Percentiles rank a stretch among this genome's conserved stretches.
These are phyloP conservation scores for Golubevia sp. DNA, from an alignment of 1,284 basidiomycete species.

Conservation along the genomic window DNA sequence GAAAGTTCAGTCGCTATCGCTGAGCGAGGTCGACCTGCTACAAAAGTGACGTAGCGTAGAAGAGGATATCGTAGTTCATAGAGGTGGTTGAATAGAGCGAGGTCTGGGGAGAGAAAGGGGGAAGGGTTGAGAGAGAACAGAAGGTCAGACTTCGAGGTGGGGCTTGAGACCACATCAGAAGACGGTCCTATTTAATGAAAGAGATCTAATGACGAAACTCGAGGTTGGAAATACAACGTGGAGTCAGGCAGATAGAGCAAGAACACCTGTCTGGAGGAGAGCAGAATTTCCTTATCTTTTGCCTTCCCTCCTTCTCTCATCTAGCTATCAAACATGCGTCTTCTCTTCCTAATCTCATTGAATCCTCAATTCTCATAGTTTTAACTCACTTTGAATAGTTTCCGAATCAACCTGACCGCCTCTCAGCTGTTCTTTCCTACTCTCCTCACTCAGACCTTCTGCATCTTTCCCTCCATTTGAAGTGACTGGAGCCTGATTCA, in stretches of 20 bases:
- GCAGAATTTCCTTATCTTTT: no score
- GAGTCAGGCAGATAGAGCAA: background rate
- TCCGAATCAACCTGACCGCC: conserved; percentile 33
- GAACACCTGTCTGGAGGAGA: background rate
- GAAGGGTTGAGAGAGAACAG: background rate
- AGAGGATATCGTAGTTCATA: conserved; percentile 51
- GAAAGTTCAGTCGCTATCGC: conserved; percentile 35
- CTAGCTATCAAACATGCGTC: no score
- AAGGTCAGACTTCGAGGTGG: no score
- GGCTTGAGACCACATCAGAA: no score
- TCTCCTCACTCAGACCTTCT: conserved; percentile 28
- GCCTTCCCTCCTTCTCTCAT: no score
- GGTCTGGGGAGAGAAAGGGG: conserved; percentile 11
- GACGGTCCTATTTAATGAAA: no score
- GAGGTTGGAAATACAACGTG: background rate
- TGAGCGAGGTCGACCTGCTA: conserved; percentile 66
- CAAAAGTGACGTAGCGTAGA: conserved; percentile 53
- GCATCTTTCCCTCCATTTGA: no score
- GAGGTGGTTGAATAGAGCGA: conserved; percentile 37
- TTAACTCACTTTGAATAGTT: conserved; percentile 30
- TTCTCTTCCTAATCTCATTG: no score
- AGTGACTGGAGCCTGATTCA: no score
- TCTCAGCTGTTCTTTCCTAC: conserved; percentile 28
- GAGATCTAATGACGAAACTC: no score
- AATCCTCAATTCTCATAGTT: no score